These are phyloP conservation scores for Aspergillus luchuensis DNA, from an alignment of 2,329 filamentous ascomycete species.

Conservation along the genomic window DNA sequence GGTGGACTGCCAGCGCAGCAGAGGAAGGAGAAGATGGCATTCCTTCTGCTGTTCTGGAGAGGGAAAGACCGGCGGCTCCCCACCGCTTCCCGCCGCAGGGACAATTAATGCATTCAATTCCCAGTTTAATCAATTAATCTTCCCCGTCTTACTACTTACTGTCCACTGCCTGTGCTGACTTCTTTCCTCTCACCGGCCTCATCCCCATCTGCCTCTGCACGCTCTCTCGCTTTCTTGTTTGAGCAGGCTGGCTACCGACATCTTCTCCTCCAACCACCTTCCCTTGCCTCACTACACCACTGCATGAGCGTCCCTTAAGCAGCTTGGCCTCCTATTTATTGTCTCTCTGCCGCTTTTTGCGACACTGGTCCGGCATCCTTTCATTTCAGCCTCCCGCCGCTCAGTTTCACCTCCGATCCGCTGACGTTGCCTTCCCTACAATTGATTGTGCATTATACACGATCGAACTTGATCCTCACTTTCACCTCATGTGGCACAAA, in stretches of 20 bases:
- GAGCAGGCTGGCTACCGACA: not conserved
- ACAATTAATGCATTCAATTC: not conserved
- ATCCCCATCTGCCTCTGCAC: not conserved
- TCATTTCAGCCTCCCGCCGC: constrained; percentile 14
- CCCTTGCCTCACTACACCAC: not conserved
- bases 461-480: not conserved
- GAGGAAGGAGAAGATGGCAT: not conserved
- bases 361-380: constrained; percentile 14
- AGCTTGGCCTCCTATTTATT: not conserved
- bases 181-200: not conserved
- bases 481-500: constrained; percentile 15
- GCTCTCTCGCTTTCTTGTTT: not conserved
- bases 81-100: constrained; percentile 3
- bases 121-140: too few relatives aligned
- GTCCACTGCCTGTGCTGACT: not conserved
- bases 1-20: not conserved
- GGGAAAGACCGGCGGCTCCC: not conserved
- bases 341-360: constrained; percentile 6
- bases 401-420: not conserved
- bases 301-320: not conserved
- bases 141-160: not conserved
- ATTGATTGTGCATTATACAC: not conserved
- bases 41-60: not conserved
- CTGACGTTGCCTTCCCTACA: constrained; percentile 3
- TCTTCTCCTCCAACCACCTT: not conserved